phyloP scores from a whole-genome alignment of 352 stramenopile genomes.

The Plasmopara viticola region DNA sequence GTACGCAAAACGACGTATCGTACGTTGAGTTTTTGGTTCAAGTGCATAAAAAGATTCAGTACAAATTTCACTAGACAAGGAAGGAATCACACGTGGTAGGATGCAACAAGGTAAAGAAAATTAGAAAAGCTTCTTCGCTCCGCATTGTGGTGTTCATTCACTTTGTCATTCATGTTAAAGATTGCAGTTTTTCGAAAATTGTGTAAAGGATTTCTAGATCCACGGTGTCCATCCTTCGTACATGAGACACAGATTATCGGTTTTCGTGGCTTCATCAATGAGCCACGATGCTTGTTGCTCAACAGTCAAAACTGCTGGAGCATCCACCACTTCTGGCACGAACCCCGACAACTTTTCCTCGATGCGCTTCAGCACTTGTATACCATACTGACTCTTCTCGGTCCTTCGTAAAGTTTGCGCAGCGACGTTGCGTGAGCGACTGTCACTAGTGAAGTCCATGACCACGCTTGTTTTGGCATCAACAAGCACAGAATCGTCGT shows the following conservation, averaged over 20 bases:
- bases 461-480: conserved; percentile 11
- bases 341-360: conserved; percentile 67
- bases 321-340: conserved; percentile 30
- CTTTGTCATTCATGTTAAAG: too few species aligned
- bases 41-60: conserved; percentile 89
- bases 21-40: conserved; percentile 89
- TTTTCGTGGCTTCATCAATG: conserved; percentile 68
- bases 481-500: conserved; percentile 6
- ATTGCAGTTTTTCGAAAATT: background rate
- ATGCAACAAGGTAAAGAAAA: conserved; percentile 7
- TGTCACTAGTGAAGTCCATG: conserved; percentile 15
- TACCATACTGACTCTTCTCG: conserved; percentile 43
- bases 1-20: conserved; percentile 78
- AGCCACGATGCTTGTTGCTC: conserved; percentile 76
- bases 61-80: conserved; percentile 77
- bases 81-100: background rate
- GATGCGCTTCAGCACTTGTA: conserved; percentile 67
- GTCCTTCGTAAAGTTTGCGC: conserved; percentile 2
- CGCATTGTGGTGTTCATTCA: conserved; percentile 19
- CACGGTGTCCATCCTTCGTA: conserved; percentile 87
- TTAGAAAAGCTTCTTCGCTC: conserved; percentile 4
- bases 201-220: conserved; percentile 39
- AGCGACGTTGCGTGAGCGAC: conserved; percentile 5
- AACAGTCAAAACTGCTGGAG: conserved; percentile 37
- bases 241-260: conserved; percentile 84